Conservation (phyloP, 768 basidiomycete genomes). For the Tricholoma flavovirens region DNA sequence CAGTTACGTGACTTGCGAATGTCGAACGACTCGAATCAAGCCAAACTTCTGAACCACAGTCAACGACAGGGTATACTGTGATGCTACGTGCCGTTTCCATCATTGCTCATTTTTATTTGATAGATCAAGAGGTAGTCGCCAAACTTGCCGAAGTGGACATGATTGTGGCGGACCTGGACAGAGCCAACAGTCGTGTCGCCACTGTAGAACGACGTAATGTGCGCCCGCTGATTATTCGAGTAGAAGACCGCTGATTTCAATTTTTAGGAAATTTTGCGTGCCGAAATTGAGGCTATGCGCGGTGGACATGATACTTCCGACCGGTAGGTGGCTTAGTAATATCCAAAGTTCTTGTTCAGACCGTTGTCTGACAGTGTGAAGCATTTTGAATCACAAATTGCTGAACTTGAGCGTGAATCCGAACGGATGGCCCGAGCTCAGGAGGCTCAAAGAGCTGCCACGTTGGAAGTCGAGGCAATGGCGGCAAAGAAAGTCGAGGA, state of each 20-base stretch:
- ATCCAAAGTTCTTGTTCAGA: neutral
- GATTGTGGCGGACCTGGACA: conserved; percentile 88
- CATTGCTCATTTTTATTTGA: neutral
- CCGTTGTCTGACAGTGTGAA: conserved; percentile 45
- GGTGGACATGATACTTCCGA: conserved; percentile 70
- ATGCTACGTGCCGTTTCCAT: neutral
- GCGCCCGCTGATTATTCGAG: conserved; percentile 15
- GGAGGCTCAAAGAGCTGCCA: conserved; percentile 50
- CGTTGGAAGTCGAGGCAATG: conserved; percentile 40
- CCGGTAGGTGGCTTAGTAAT: conserved; percentile 38
- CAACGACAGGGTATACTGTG: conserved; percentile 73
- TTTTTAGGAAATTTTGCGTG: conserved; percentile 82
- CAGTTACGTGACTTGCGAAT: conserved; percentile 88
- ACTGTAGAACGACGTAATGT: conserved; percentile 93
- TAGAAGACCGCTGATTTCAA: neutral
- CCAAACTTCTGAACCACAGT: conserved; percentile 85
- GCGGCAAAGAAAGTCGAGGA: conserved; percentile 56
- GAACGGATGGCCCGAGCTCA: conserved; percentile 63
- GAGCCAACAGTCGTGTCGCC: conserved; percentile 91
- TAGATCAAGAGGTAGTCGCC: conserved; percentile 88
- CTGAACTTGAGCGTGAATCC: conserved; percentile 71
- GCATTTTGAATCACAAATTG: conserved; percentile 65
- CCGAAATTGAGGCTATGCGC: conserved; percentile 88
- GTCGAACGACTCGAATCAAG: conserved; percentile 90
- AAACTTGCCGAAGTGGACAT: conserved; percentile 93